These are phyloP conservation scores for Rhodotorula sp. DNA, from an alignment of 1,284 basidiomycete genomes.

Conservation along the genomic window DNA sequence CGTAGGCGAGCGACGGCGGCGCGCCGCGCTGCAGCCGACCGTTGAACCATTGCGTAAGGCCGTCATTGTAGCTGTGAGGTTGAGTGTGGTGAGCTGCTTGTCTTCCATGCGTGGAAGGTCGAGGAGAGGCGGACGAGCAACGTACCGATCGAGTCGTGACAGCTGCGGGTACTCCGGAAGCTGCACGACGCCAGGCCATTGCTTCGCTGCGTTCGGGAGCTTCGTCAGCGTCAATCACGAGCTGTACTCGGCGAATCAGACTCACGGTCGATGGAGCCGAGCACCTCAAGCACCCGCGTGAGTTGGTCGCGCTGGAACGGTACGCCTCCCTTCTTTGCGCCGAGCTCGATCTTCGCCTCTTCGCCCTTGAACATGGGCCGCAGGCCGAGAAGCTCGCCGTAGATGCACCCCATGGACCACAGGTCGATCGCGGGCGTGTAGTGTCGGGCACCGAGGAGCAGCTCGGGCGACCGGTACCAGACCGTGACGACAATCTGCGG, in stretches of 20 bases:
- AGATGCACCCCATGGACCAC: slow-evolving; percentile 96
- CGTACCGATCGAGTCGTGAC: slow-evolving; percentile 59
- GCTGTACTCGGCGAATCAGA: slow-evolving; percentile 1
- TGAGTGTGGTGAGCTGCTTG: background rate
- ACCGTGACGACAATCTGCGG: slow-evolving; percentile 84
- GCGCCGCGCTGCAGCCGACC: slow-evolving; percentile 47
- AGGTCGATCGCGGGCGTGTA: slow-evolving; percentile 94
- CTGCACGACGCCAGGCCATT: slow-evolving; percentile 83
- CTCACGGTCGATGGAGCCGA: slow-evolving; percentile 83
- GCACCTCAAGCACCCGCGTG: slow-evolving; percentile 88
- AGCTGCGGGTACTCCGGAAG: slow-evolving; percentile 87
- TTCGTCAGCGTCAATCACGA: background rate
- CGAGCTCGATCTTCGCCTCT: slow-evolving; percentile 89
- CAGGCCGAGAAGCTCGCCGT: slow-evolving; percentile 89
- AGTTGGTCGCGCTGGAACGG: slow-evolving; percentile 95
- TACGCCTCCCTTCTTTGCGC: slow-evolving; percentile 58
- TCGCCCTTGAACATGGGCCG: slow-evolving; percentile 99
- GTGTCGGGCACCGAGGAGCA: slow-evolving; percentile 90
- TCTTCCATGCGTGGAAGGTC: background rate
- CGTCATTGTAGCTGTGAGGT: slow-evolving; percentile 62
- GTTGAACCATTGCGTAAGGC: slow-evolving; percentile 75
- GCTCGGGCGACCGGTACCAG: slow-evolving; percentile 96
- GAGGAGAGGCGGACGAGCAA: background rate
- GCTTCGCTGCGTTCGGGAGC: slow-evolving; percentile 62
- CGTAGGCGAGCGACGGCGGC: slow-evolving; percentile 59